Conservation (phyloP, 2,329 filamentous ascomycete genomes). For the Aspergillus sp. region DNA sequence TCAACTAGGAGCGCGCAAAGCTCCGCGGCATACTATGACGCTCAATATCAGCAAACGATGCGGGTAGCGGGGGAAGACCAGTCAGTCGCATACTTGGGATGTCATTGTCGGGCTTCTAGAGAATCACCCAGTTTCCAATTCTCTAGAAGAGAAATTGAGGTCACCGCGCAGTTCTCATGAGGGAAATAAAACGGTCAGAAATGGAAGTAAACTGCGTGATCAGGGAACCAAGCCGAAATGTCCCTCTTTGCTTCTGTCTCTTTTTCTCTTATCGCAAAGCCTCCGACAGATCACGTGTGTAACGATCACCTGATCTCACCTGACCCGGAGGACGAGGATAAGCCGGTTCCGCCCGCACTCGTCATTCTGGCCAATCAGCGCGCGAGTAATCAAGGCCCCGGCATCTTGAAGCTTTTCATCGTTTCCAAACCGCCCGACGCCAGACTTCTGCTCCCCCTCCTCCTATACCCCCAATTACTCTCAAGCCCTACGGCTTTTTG, state of each 20-base stretch:
- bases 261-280: constrained; percentile 7
- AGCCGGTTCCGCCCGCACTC: constrained; percentile 36
- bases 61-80: constrained; percentile 11
- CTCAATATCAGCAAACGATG: constrained; percentile 19
- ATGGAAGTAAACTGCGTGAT: neutral
- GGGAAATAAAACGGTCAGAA: constrained; percentile 4
- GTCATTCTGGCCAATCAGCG: constrained; percentile 35
- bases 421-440: constrained; percentile 21
- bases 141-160: constrained; percentile 67
- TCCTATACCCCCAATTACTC: constrained; percentile 28
- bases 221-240: neutral
- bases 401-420: constrained; percentile 41
- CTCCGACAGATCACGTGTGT: constrained; percentile 11
- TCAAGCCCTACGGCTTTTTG: constrained; percentile 33
- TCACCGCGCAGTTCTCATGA: constrained; percentile 54
- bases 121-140: constrained; percentile 62
- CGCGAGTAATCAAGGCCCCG: constrained; percentile 33
- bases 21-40: constrained; percentile 65
- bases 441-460: constrained; percentile 21
- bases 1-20: constrained; percentile 86
- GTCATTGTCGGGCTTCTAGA: constrained; percentile 60
- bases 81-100: constrained; percentile 49
- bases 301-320: constrained; percentile 18
- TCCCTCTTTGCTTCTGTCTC: neutral
- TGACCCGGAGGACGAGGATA: constrained; percentile 18